Percentiles rank a stretch among this genome's conserved stretches.
These are phyloP conservation scores for Lipomyces yamadae DNA, from an alignment of 805 yeast species.

Conservation along the genomic window DNA sequence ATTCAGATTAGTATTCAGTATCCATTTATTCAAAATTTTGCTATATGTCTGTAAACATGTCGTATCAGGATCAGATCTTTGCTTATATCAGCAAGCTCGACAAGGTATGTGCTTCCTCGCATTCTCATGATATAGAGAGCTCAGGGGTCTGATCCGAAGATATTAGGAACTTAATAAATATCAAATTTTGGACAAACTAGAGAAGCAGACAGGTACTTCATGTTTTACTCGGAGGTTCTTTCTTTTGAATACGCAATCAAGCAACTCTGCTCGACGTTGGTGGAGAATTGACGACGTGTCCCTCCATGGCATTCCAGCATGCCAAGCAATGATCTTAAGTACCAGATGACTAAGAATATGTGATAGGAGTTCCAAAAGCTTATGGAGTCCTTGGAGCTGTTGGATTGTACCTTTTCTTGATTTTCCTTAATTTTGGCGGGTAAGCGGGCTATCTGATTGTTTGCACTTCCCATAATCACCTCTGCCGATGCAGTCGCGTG, in stretches of 20 bases:
- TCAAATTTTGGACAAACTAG: constrained; percentile 44
- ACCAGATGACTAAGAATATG: background rate
- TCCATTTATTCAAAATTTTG: background rate
- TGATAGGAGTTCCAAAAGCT: constrained; percentile 69
- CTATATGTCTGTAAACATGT: constrained; percentile 17
- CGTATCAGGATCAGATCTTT: constrained; percentile 42
- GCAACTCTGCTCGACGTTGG: background rate
- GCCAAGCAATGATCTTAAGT: background rate
- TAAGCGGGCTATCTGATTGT: constrained; percentile 18
- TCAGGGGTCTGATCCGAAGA: constrained; percentile 6
- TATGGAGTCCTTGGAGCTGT: constrained; percentile 74
- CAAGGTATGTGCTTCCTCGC: constrained; percentile 34
- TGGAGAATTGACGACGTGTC: background rate
- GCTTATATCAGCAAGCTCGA: constrained; percentile 41
- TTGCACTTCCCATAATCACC: background rate
- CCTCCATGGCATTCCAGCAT: background rate
- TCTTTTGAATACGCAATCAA: background rate
- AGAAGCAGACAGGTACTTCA: constrained; percentile 43
- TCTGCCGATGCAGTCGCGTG: background rate
- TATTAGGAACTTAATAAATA: constrained; percentile 45
- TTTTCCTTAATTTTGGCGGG: constrained; percentile 91
- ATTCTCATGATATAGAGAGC: background rate
- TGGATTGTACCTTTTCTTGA: constrained; percentile 70
- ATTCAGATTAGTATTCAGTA: background rate
- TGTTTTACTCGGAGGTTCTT: background rate